Base-by-base conservation (phyloP, 257 asterid species). In the Coffea eugenioides region DNA sequence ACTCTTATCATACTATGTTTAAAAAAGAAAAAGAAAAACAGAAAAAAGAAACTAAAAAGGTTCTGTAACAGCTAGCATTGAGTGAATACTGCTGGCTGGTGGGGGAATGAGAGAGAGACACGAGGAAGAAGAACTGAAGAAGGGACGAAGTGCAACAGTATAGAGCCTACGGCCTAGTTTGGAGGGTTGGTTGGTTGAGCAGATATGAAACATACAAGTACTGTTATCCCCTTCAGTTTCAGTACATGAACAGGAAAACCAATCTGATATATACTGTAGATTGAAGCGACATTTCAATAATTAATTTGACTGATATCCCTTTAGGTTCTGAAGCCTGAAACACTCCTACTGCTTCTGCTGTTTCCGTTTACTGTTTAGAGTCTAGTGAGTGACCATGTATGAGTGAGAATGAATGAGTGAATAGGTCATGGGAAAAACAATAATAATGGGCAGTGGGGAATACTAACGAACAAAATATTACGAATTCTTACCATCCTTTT, bases 211-310 rank as follows among this genome's bases (percentile, higher is more conserved):
- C 62, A 75, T 23, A 39, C 48, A 51, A 46, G 23, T 41, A 75
- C 78, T 64, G 71, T 76, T 69, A 39, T 21, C 23, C 46, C 77
- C 66, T 2, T 68, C 83, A 51, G 79, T 77, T 54, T 51, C 62
- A 61, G 68, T 54, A 56, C 78, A 75, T 23, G 57, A 61, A 75
- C 71, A 75, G 79, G 2, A 25, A 59, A 75, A 61, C 43, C 71
- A 46, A 31, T 54, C 85, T 46, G 81, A 66, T 8, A 34, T n/a
- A 31, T 56, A 87, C 92, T 83, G 87, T 88, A 73, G 77, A 78
- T 79, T 85, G 91, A 90, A 75, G 80, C n/a, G 94, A 90, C 92
- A 82, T 81, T 1, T 87, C 90, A 87, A 62, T 76, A 79, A 82
- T 59, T 61, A 75, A 75, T 86, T 87, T 86, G 87, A 86, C 88